A percentile compares a stretch with the other conserved stretches of the same genome.
Evolutionary conservation across 192 early-diverging fungal species (phyloP).

Genomic region (Coemansia sp.): DNA sequence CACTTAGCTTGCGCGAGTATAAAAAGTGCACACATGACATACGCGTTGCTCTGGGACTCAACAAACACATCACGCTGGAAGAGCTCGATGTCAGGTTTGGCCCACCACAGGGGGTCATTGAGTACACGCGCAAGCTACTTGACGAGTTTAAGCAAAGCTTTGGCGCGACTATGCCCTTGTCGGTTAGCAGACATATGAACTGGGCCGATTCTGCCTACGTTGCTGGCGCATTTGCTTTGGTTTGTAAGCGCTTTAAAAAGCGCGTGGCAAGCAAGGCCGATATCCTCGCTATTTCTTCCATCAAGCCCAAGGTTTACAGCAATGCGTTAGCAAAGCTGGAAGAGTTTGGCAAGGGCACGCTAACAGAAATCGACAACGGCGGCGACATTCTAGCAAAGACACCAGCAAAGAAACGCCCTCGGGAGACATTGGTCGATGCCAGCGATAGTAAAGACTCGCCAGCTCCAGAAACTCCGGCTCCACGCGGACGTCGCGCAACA

Average conservation of each 20-base stretch:
- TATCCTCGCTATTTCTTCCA: slow-evolving; percentile 22
- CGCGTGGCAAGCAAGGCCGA: slow-evolving; percentile 36
- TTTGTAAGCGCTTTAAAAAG: slow-evolving; percentile 46
- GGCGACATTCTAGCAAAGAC: slow-evolving; percentile 14
- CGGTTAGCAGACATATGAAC: slow-evolving; percentile 35
- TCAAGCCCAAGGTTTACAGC: slow-evolving; percentile 25
- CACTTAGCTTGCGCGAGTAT: slow-evolving; percentile 29
- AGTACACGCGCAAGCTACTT: slow-evolving; percentile 28
- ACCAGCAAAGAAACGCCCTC: slow-evolving; percentile 28
- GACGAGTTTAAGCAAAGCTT: slow-evolving; percentile 36
- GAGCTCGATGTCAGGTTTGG: slow-evolving; percentile 50
- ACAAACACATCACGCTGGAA: slow-evolving; percentile 45
- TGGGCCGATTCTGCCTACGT: slow-evolving; percentile 49
- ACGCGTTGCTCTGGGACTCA: slow-evolving; percentile 39
- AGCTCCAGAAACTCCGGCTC: neutral
- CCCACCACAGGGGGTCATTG: slow-evolving; percentile 32
- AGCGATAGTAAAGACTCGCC: neutral
- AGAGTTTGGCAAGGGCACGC: slow-evolving; percentile 25
- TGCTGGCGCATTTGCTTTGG: slow-evolving; percentile 38
- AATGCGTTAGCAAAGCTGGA: slow-evolving; percentile 36
- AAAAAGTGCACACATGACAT: slow-evolving; percentile 29
- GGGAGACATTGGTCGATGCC: neutral
- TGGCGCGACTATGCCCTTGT: slow-evolving; percentile 28
- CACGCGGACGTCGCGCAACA: neutral
- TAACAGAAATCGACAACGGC: slow-evolving; percentile 20